Base-by-base conservation (phyloP, 805 yeast genomes). In the Saccharomyces paradoxus region DNA sequence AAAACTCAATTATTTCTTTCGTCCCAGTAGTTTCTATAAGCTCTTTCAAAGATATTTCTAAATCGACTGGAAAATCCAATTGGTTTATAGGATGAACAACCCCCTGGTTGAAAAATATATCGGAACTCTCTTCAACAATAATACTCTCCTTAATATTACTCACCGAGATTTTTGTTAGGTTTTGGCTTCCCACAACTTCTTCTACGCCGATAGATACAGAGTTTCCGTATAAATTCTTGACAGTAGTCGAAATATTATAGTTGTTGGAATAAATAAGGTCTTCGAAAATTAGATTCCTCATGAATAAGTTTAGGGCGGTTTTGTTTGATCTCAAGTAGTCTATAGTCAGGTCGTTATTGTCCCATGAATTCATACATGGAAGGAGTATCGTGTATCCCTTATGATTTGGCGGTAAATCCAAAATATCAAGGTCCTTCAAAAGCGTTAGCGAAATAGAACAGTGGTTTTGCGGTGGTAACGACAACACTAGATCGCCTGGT, bases 351-450 rank as follows among this genome's bases (percentile, higher is more conserved):
- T 82, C 87, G 22, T 83, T 74, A 2, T 71, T 67, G 24, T 77
- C 76, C 96, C 96, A 90, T 0, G 91, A 79, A 46, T 76, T 73
- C 30, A 86, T 82, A 55, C 90, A 84, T 0, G 98, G 98, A 29
- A 91, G 71, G 52, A 91, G 80, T 0, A 85, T 70, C 0, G 97
- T 81, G 71, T 89, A 89, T 0, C 95, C 95, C 22, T 72, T 63
- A 22, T 72, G 68, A 55, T 84, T 85, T 4, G 76, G 77, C 12
- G 77, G 71, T 46, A 86, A 73, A 55, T 79, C 78, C 24, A 81
- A 69, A 31, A 88, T 66, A 8, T 75, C 77, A 47, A 81, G 74
- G 14, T 77, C 70, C 50, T 79, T 76, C 55, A 91, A 67, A 59
- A 81, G 81, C 17, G 76, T 71, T 49, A 89, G 63, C 0, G 96